phyloP scores from a whole-genome alignment of 257 asterid genomes.

The Leptodermis oblonga region DNA sequence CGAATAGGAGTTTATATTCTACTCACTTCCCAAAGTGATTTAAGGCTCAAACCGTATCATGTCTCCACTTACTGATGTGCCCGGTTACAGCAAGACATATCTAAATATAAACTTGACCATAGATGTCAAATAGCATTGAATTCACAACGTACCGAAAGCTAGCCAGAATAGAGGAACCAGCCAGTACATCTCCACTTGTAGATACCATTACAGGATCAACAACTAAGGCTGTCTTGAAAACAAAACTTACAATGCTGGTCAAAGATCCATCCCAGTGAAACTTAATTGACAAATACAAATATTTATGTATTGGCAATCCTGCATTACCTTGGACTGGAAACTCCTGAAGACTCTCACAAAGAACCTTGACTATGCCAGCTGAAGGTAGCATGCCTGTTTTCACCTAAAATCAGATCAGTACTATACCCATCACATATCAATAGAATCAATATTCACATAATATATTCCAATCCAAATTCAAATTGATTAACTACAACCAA shows the following conservation, averaged over 20 bases:
- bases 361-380: constrained; percentile 59
- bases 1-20: background rate
- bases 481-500: background rate
- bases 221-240: constrained; percentile 74
- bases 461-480: background rate
- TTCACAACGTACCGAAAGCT: constrained; percentile 52
- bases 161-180: constrained; percentile 62
- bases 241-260: constrained; percentile 28
- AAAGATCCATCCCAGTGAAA: constrained; percentile 3
- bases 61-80: background rate
- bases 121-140: background rate
- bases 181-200: constrained; percentile 83
- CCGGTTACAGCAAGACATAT: background rate
- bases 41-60: background rate
- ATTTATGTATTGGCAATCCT: background rate
- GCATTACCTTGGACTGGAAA: constrained; percentile 62
- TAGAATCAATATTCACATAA: background rate
- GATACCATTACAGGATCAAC: constrained; percentile 99
- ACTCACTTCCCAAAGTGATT: background rate
- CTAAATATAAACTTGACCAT: background rate
- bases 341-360: constrained; percentile 68
- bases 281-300: background rate
- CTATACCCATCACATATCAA: background rate
- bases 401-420: constrained; percentile 58
- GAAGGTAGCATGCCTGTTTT: constrained; percentile 99